Evolutionary conservation across 768 basidiomycete genomes (phyloP), one percentile per base, ranked within the genome.

Genomic region (Boletus vinaceobasis): DNA sequence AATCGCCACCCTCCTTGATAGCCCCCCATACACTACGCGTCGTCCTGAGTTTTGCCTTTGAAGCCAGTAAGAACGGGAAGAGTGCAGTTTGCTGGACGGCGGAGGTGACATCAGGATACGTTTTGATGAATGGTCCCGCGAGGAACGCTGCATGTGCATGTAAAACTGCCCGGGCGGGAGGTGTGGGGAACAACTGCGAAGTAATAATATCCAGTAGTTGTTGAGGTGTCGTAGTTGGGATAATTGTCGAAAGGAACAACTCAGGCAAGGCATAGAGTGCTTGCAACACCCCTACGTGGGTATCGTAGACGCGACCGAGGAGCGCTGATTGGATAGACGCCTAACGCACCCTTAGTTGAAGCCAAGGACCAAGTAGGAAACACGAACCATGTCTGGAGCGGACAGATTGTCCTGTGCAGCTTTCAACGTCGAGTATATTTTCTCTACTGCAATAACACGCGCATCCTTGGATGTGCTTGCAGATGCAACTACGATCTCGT

Each of bases 31-130:
- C 81, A n/a, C 78, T 66, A 21, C 81, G 77, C 0, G 83, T 77
- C 1, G 82, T 87, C 64, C 83, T 85, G 56, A 86, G 80, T 48
- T 85, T 79, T 3, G 86, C 71, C 63, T 88, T 91, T 7, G 89
- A 86, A 60, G 82, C 86, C 15, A 95, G 67, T 42, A 95, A 71
- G 63, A 83, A 82, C 0, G 92, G 88, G 65, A 92, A 88, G 50
- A 95, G 69, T 1, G 86, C 65, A 32, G 74, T 71, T 57, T 81
- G 73, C 56, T 83, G 81, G 26, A 79, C 66, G 29, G 72, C 66
- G 26, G 69, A 35, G 5, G 51, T n/a, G n/a, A 61, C 2, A 4
- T 66, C 54, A 3, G 76, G 69, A 42, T 74, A 57, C 1, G 53
- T 43, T 7, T 62, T 62, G 29, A 67, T 53, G 53, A 89, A 77